Percentiles rank a stretch among this genome's conserved stretches.
Evolutionary conservation across 2,329 filamentous ascomycete genomes (phyloP).

Genomic region (Byssothecium circinans): DNA sequence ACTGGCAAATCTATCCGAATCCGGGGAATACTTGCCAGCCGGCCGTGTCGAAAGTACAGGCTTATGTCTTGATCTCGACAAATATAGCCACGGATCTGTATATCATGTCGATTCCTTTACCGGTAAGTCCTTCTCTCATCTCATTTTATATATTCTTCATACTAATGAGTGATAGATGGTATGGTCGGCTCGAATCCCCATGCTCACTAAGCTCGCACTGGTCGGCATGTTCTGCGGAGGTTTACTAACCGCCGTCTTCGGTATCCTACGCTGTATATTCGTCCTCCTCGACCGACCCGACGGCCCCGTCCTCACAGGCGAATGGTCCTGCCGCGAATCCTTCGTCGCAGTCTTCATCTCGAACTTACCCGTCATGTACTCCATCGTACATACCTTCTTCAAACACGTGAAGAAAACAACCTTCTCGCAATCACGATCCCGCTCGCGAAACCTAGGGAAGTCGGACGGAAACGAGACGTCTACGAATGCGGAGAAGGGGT

Average conservation of each 20-base stretch:
- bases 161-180: slow-evolving; percentile 43
- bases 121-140: slow-evolving; percentile 19
- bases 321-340: slow-evolving; percentile 50
- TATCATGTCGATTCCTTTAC: slow-evolving; percentile 61
- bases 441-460: not conserved
- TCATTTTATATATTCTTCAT: not conserved
- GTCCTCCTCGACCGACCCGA: slow-evolving; percentile 41
- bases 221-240: slow-evolving; percentile 59
- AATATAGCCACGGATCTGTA: slow-evolving; percentile 62
- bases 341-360: slow-evolving; percentile 50
- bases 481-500: not conserved
- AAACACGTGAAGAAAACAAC: slow-evolving; percentile 6
- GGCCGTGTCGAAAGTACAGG: slow-evolving; percentile 11
- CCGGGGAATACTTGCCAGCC: slow-evolving; percentile 47
- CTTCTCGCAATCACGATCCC: not conserved
- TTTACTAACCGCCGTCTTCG: slow-evolving; percentile 58
- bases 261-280: slow-evolving; percentile 51
- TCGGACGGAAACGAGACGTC: not conserved
- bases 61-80: slow-evolving; percentile 39
- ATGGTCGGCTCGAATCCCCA: slow-evolving; percentile 52
- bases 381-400: slow-evolving; percentile 6
- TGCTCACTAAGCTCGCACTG: slow-evolving; percentile 56
- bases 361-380: slow-evolving; percentile 49
- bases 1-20: slow-evolving; percentile 63
- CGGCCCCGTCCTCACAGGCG: slow-evolving; percentile 42